Base-by-base conservation (phyloP, 495 filamentous ascomycete species). In the Staphylotrichum tortipilum region DNA sequence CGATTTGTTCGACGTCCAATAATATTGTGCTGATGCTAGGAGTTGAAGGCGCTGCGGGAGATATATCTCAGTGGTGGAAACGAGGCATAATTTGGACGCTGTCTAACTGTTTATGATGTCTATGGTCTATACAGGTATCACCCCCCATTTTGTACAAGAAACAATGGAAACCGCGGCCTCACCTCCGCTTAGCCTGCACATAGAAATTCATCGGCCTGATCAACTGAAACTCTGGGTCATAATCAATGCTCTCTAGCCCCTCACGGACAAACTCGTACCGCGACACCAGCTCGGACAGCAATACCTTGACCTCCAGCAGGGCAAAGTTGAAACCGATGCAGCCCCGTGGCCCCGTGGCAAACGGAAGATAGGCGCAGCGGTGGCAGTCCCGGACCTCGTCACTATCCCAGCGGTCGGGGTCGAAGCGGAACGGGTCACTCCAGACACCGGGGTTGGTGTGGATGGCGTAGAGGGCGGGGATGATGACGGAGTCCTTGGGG, bases 311-410 rank as follows among this genome's bases (percentile, higher is more conserved):
- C 49, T 82, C 76, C 39, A 65, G 60, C 18, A 82, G 53, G 0
- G 77, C 78, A 56, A 80, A 76, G 57, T 79, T 81, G 58, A 80
- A 81, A 0, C 77, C 78, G 47, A 82, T 76, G 55, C 78, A 81
- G 54, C 65, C 66, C 0, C 78, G 58, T 0, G 62, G 62, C 0
- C 78, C 78, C 7, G 68, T 63, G 0, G 70, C 77, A 39, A 82
- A 80, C 0, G 77, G 77, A 3, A 72, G 63, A 55, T 81, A 82
- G 1, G 70, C 53, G 2, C 56, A 64, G 36, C 66, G 65, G 35
- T 70, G 72, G 8, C 67, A 41, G 36, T 61, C 65, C 60, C 76
- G 72, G 22, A 73, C 71, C 46, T 67, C 61, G 0, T 74, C 70
- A 0, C 71, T 71, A 34, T 76, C 71, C 78, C 77, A 81, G 1